Evolutionary conservation across 495 filamentous ascomycete genomes (phyloP).

Genomic region (Penicillium longicatenatum): DNA sequence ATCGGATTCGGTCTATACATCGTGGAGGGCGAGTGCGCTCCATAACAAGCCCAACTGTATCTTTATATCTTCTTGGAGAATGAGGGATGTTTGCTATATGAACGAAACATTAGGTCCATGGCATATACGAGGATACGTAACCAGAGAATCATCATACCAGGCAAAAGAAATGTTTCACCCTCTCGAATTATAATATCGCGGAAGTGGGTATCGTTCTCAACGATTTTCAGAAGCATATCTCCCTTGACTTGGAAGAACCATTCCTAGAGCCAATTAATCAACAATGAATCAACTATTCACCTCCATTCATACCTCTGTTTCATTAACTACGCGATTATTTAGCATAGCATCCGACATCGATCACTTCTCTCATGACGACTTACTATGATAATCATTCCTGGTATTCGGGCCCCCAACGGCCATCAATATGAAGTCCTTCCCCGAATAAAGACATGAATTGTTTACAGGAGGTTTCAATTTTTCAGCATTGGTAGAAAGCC

Average conservation of each 20-base stretch:
- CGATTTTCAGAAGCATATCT: conserved; percentile 80
- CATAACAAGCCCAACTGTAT: conserved; percentile 72
- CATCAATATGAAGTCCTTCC: conserved; percentile 25
- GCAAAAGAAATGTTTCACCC: conserved; percentile 86
- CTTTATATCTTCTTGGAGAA: conserved; percentile 55
- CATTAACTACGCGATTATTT: background rate
- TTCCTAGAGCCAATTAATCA: conserved; percentile 47
- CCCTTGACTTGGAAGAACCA: conserved; percentile 91
- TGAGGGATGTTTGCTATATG: conserved; percentile 68
- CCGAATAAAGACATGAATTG: conserved; percentile 82
- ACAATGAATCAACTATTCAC: background rate
- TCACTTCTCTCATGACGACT: background rate
- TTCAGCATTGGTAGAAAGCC: conserved; percentile 79
- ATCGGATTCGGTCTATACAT: conserved; percentile 70
- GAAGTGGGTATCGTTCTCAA: conserved; percentile 58
- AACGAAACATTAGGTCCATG: background rate
- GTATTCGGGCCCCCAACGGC: conserved; percentile 24
- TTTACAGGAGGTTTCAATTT: conserved; percentile 83
- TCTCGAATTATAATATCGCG: conserved; percentile 77
- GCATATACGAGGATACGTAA: background rate
- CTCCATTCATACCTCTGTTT: background rate
- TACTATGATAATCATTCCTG: conserved; percentile 25
- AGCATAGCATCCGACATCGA: background rate
- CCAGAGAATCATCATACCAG: conserved; percentile 29
- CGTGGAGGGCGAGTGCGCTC: conserved; percentile 71